phyloP scores from a whole-genome alignment of 2,329 filamentous ascomycete genomes.

The Aureobasidium sp. region DNA sequence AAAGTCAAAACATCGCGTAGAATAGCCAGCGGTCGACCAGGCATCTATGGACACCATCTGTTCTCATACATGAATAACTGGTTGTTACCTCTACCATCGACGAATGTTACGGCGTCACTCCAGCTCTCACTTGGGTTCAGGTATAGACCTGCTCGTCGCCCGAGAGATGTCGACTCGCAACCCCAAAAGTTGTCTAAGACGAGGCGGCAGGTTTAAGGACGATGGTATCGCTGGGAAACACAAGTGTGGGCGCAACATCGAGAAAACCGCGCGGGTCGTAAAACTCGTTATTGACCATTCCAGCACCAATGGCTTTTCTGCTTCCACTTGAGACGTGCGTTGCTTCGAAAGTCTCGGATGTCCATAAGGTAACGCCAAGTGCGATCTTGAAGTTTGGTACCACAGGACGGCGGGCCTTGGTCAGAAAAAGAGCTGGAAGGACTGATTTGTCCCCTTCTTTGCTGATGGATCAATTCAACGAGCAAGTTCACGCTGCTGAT shows the following conservation, averaged over 20 bases:
- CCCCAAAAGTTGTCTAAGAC: neutral
- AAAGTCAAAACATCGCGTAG: neutral
- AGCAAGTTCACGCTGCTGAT: neutral
- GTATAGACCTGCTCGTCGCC: neutral
- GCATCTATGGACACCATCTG: neutral
- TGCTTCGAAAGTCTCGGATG: neutral
- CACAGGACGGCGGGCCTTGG: neutral
- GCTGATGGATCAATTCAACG: too few species aligned
- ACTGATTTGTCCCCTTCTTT: neutral
- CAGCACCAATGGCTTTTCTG: neutral
- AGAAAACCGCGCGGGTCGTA: neutral
- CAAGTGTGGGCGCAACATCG: neutral
- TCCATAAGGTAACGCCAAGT: neutral
- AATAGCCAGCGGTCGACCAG: neutral
- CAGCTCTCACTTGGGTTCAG: neutral
- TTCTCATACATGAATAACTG: neutral
- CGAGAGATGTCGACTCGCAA: neutral
- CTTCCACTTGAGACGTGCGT: neutral
- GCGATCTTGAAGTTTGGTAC: neutral
- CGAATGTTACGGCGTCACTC: neutral
- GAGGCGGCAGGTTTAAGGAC: neutral
- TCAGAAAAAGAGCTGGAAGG: neutral
- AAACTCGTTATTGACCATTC: neutral
- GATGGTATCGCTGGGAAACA: neutral
- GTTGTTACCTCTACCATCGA: neutral